These are phyloP conservation scores for Paraphoma sp. DNA, from an alignment of 2,329 filamentous ascomycete species.

Conservation along the genomic window DNA sequence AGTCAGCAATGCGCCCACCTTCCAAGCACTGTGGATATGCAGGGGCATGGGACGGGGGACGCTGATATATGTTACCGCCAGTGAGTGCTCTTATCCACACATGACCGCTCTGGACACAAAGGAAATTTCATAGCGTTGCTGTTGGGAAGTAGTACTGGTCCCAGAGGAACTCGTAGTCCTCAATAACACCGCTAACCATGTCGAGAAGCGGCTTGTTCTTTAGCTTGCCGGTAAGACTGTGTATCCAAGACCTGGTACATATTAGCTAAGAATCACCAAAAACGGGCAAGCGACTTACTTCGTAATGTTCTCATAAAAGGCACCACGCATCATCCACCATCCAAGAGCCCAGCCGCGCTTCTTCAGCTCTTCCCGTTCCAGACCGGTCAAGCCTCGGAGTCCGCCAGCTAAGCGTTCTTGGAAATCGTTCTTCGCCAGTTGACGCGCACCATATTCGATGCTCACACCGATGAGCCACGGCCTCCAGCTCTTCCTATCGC, in stretches of 20 bases:
- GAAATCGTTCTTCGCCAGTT: conserved; percentile 74
- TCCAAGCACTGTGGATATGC: too few species aligned
- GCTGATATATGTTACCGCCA: too few species aligned
- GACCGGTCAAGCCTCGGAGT: conserved; percentile 76
- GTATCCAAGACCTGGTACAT: conserved; percentile 62
- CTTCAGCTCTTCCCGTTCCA: conserved; percentile 89
- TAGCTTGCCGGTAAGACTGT: conserved; percentile 74
- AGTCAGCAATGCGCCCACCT: too few species aligned
- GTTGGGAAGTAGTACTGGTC: conserved; percentile 94
- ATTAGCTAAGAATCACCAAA: conserved; percentile 21
- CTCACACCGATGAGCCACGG: conserved; percentile 89
- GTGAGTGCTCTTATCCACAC: too few species aligned
- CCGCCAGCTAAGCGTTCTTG: conserved; percentile 70
- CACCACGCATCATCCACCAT: conserved; percentile 97
- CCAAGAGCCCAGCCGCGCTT: conserved; percentile 88
- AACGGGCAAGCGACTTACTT: conserved; percentile 54
- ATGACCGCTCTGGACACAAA: not conserved
- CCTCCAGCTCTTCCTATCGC: conserved; percentile 81
- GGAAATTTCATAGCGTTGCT: conserved; percentile 57
- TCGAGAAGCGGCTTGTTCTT: conserved; percentile 76
- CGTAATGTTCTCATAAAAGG: conserved; percentile 92
- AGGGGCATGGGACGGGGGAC: too few species aligned
- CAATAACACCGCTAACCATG: conserved; percentile 82
- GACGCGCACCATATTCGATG: conserved; percentile 87
- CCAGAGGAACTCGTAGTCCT: conserved; percentile 98